Evolutionary conservation across 768 basidiomycete genomes (phyloP).

Genomic region (Tulasnella calospora): DNA sequence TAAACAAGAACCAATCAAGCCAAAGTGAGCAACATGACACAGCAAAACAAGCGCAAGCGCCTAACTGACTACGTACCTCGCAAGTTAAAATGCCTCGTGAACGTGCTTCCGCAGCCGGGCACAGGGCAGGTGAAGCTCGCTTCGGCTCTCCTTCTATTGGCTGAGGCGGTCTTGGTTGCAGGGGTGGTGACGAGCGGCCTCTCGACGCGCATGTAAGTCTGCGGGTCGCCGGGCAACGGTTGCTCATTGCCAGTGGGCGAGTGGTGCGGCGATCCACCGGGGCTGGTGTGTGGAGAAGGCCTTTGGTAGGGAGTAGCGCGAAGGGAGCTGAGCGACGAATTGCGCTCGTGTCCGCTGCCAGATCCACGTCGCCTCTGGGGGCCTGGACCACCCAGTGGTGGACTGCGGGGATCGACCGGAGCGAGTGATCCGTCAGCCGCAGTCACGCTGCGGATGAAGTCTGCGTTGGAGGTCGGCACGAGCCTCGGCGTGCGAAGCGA

Average conservation of each 20-base stretch:
- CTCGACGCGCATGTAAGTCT: constrained; percentile 37
- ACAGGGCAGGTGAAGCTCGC: constrained; percentile 81
- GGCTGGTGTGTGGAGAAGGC: constrained; percentile 23
- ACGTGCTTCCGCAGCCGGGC: constrained; percentile 78
- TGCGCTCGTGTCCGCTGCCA: constrained; percentile 23
- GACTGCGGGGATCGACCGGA: constrained; percentile 25
- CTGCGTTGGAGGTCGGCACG: neutral
- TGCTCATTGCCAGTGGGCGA: constrained; percentile 14
- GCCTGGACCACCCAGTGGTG: constrained; percentile 7
- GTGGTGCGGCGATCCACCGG: constrained; percentile 18
- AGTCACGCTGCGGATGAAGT: constrained; percentile 28
- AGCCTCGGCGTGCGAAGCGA: constrained; percentile 30
- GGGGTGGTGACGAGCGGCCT: constrained; percentile 88
- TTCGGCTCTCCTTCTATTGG: constrained; percentile 79
- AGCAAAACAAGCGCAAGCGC: constrained; percentile 29
- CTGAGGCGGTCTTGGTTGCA: constrained; percentile 81
- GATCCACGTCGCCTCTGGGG: neutral
- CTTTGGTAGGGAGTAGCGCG: constrained; percentile 24
- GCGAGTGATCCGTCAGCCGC: constrained; percentile 28
- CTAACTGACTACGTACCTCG: constrained; percentile 51
- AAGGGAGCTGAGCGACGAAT: constrained; percentile 24
- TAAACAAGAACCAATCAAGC: constrained; percentile 33
- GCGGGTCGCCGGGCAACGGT: neutral
- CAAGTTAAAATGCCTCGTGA: constrained; percentile 88
- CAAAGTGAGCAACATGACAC: neutral